These are phyloP conservation scores for Teunomyces cretensis DNA, from an alignment of 805 yeast genomes.

Conservation along the genomic window DNA sequence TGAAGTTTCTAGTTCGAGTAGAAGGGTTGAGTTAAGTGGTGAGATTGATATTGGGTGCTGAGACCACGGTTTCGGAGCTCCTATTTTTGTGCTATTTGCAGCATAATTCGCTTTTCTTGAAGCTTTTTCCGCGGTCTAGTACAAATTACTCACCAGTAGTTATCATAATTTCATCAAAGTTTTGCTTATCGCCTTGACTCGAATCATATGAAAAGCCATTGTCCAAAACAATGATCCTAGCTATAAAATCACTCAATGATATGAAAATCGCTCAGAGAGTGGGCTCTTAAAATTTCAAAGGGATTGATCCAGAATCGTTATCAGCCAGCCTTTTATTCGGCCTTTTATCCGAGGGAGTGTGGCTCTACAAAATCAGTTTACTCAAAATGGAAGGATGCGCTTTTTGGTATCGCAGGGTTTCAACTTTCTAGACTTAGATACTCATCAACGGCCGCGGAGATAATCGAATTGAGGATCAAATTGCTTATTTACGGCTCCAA, in stretches of 20 bases:
- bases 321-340: not conserved
- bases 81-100: not conserved
- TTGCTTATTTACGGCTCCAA: too few relatives aligned
- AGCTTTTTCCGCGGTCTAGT: too few relatives aligned
- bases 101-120: not conserved
- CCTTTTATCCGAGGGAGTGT: not conserved
- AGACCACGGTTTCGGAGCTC: not conserved
- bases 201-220: not conserved
- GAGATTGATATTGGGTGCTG: conserved; percentile 40
- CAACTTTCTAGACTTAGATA: too few relatives aligned
- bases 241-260: too few relatives aligned
- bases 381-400: not conserved
- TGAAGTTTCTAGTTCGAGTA: conserved; percentile 50
- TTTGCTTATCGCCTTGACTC: not conserved
- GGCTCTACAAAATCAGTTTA: not conserved
- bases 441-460: too few relatives aligned
- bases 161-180: not conserved
- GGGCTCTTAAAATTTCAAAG: too few relatives aligned
- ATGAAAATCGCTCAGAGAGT: too few relatives aligned
- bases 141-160: too few relatives aligned
- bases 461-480: too few relatives aligned
- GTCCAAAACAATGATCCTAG: not conserved
- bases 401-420: not conserved
- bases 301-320: not conserved
- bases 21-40: conserved; percentile 47